A percentile compares a stretch with the other conserved stretches of the same genome.
Conservation (phyloP, 805 yeast species). For the Candida boidinii region DNA sequence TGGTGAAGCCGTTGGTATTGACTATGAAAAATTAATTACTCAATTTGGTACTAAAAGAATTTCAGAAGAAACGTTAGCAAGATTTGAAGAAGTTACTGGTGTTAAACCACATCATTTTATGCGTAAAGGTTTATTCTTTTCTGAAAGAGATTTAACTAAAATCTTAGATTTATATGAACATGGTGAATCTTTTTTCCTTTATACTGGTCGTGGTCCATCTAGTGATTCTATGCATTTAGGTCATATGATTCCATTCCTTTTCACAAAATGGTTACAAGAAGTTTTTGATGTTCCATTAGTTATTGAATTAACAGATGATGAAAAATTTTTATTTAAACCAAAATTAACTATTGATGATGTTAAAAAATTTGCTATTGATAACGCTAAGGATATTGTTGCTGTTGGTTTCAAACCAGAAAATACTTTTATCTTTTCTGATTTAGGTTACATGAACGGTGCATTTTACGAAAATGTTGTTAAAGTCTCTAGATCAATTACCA, state of each 20-base stretch:
- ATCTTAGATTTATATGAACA: slow-evolving; percentile 87
- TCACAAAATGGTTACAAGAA: slow-evolving; percentile 97
- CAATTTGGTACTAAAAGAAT: slow-evolving; percentile 83
- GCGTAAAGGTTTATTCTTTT: slow-evolving; percentile 86
- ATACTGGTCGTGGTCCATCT: slow-evolving; percentile 97
- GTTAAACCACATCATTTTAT: slow-evolving; percentile 84
- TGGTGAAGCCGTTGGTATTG: slow-evolving; percentile 85
- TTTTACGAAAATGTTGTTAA: slow-evolving; percentile 92
- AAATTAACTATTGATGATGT: slow-evolving; percentile 85
- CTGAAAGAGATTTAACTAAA: slow-evolving; percentile 73
- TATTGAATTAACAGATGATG: slow-evolving; percentile 93
- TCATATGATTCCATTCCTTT: slow-evolving; percentile 90
- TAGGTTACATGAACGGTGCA: slow-evolving; percentile 86
- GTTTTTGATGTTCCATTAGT: slow-evolving; percentile 95
- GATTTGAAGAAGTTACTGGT: slow-evolving; percentile 82
- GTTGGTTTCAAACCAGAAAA: slow-evolving; percentile 93
- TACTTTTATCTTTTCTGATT: slow-evolving; percentile 91
- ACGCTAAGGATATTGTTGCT: slow-evolving; percentile 88
- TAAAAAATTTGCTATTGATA: slow-evolving; percentile 66
- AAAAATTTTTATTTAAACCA: slow-evolving; percentile 90
- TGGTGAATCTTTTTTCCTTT: slow-evolving; percentile 90
- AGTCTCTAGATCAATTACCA: slow-evolving; percentile 88
- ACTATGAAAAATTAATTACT: slow-evolving; percentile 78
- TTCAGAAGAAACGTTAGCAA: slow-evolving; percentile 55
- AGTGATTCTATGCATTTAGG: slow-evolving; percentile 94